Evolutionary conservation across 768 basidiomycete genomes (phyloP).

Genomic region (Leucosporidium scottii): DNA sequence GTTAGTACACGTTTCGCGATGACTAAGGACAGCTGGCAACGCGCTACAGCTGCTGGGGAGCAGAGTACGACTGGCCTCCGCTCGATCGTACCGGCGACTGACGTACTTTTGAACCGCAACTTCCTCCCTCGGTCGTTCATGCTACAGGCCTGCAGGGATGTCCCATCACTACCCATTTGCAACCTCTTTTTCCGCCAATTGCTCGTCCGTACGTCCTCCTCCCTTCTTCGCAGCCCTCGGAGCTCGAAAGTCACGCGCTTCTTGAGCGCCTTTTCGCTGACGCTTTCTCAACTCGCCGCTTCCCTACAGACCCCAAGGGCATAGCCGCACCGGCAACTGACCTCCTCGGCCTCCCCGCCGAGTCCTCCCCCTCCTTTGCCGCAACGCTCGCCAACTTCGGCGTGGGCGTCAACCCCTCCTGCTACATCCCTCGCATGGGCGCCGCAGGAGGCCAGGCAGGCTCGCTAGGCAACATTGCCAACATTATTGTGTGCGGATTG

Average conservation of each 20-base stretch:
- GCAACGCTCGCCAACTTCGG: conserved; percentile 53
- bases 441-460: conserved; percentile 48
- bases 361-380: conserved; percentile 45
- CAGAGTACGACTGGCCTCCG: neutral
- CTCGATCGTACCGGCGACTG: neutral
- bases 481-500: conserved; percentile 71
- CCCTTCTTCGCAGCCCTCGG: conserved; percentile 28
- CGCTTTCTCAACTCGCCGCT: conserved; percentile 18
- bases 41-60: neutral
- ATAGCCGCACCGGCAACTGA: conserved; percentile 19
- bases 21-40: too few relatives aligned
- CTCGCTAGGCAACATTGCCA: conserved; percentile 70
- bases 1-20: neutral
- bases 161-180: conserved; percentile 82
- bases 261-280: conserved; percentile 12
- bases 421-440: conserved; percentile 64
- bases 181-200: conserved; percentile 91
- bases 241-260: conserved; percentile 1
- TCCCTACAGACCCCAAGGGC: conserved; percentile 13
- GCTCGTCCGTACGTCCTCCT: conserved; percentile 20
- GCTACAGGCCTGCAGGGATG: conserved; percentile 49
- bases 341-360: conserved; percentile 23
- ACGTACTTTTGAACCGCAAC: conserved; percentile 44
- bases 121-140: conserved; percentile 58
- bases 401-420: conserved; percentile 72